Conservation (phyloP, 805 yeast genomes). For the baker's yeast (Saccharomyces cerevisiae) region DNA sequence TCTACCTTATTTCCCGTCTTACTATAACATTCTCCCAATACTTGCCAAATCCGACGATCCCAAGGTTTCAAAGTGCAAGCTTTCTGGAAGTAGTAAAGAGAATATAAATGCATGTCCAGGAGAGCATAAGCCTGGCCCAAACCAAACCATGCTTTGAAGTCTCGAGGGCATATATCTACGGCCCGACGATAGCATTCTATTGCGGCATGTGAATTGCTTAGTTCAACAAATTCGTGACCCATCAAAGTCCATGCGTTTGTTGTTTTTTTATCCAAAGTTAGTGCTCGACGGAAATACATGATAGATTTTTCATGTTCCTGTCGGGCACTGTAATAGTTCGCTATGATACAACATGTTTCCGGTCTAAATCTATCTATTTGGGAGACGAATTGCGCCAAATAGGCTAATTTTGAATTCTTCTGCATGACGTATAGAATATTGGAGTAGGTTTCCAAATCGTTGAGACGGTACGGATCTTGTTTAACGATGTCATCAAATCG, state of each 20-base stretch:
- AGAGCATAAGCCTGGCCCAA: constrained; percentile 97
- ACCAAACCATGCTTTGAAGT: constrained; percentile 97
- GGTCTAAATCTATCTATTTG: constrained; percentile 81
- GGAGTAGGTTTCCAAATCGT: constrained; percentile 89
- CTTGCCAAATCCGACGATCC: constrained; percentile 95
- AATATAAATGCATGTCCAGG: constrained; percentile 86
- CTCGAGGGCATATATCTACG: constrained; percentile 79
- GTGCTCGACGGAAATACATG: constrained; percentile 83
- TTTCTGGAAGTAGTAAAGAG: constrained; percentile 83
- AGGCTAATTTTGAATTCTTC: constrained; percentile 73
- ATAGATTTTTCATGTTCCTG: constrained; percentile 94
- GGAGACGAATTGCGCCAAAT: constrained; percentile 75
- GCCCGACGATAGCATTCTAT: constrained; percentile 92
- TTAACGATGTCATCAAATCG: constrained; percentile 67
- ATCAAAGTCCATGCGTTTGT: constrained; percentile 93
- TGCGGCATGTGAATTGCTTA: constrained; percentile 94
- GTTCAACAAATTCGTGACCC: constrained; percentile 98
- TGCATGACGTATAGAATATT: constrained; percentile 92
- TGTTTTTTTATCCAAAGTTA: constrained; percentile 70
- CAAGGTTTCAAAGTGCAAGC: constrained; percentile 83
- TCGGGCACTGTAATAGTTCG: constrained; percentile 84
- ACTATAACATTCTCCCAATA: constrained; percentile 82
- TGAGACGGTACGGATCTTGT: constrained; percentile 77
- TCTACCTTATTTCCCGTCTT: constrained; percentile 63
- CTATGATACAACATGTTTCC: constrained; percentile 89